Conservation (phyloP, 768 basidiomycete genomes). For the Phlebiopsis gigantea region DNA sequence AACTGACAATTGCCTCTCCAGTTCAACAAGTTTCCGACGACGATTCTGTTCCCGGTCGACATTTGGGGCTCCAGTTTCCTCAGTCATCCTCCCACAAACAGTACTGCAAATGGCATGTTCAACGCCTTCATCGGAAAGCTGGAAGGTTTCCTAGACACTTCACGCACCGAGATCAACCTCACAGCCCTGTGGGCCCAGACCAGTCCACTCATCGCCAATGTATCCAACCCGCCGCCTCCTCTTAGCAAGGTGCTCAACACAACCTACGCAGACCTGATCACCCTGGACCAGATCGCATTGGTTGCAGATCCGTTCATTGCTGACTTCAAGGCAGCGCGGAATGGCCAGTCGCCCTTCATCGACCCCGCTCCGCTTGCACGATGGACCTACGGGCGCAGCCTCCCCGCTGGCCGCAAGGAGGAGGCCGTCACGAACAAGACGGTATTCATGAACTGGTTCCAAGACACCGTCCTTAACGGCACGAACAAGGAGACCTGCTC, state of each 20-base stretch:
- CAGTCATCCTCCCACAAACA: conserved; percentile 16
- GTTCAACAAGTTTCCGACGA: conserved; percentile 24
- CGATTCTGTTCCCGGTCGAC: conserved; percentile 24
- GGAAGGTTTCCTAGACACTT: conserved; percentile 23
- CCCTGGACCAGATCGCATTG: conserved; percentile 21
- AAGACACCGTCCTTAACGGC: conserved; percentile 17
- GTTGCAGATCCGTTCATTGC: conserved; percentile 26
- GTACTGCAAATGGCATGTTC: conserved; percentile 16
- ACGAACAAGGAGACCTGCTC: conserved; percentile 21
- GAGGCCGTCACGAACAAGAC: conserved; percentile 23
- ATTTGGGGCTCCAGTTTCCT: conserved; percentile 22
- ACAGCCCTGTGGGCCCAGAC: conserved; percentile 19
- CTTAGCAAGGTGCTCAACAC: conserved; percentile 20
- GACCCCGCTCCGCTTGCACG: conserved; percentile 24
- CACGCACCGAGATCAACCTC: conserved; percentile 21
- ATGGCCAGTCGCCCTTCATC: conserved; percentile 25
- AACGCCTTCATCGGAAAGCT: conserved; percentile 23
- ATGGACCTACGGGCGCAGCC: conserved; percentile 21
- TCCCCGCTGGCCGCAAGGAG: conserved; percentile 14
- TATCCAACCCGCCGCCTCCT: conserved; percentile 16
- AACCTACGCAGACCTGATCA: conserved; percentile 26
- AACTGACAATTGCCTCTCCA: conserved; percentile 3
- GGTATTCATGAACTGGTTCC: conserved; percentile 27
- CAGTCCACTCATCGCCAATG: conserved; percentile 16
- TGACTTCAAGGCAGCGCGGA: conserved; percentile 19